Base-by-base conservation (phyloP, 768 basidiomycete genomes). In the Calocera cornea region DNA sequence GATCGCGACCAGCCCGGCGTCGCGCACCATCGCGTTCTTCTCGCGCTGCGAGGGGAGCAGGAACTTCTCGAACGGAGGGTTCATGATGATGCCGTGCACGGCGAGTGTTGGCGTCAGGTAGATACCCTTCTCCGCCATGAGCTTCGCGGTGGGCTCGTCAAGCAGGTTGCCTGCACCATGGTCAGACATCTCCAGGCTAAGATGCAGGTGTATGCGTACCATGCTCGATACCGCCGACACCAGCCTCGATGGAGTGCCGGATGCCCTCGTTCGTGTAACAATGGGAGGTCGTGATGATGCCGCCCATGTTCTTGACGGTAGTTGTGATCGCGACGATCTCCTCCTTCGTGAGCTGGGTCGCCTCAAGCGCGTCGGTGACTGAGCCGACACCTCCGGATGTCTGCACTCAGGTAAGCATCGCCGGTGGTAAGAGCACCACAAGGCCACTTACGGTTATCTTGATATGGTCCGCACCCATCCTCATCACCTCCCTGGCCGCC, bases 221-320 rank as follows among this genome's bases (percentile, higher is more conserved):
- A 66, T 82, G 81, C 67, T 82, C 81, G 63, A 82, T 81, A 2
- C 80, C 80, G 12, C 66, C 69, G 3, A 80, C 77, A 11, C 81
- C 80, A 64, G 80, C 80, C n/a, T 79, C 75, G 38, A 82, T 76
- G 0, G 80, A 80, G 64, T 81, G 80, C 0, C 75, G 72, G 68
- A 82, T 79, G 1, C 79, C 76, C 24, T 77, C 79, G n/a, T 74
- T 72, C 0, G 80, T 81, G 69, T 79, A 78, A 17, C 74, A 74
- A 64, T 75, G 74, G 1, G 74, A 75, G 10, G 75, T 76, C 0
- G 71, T 75, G 74, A 78, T 71, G 44, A 72, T 73, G 22, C 72
- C 73, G 0, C 80, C 79, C 80, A 81, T 82, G 68, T 78, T 76
- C 65, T 70, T 70, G 50, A 76, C 78, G 0, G 79, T 80, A 17